Conservation (phyloP, 116 monocot species). For the Iris pallida region DNA sequence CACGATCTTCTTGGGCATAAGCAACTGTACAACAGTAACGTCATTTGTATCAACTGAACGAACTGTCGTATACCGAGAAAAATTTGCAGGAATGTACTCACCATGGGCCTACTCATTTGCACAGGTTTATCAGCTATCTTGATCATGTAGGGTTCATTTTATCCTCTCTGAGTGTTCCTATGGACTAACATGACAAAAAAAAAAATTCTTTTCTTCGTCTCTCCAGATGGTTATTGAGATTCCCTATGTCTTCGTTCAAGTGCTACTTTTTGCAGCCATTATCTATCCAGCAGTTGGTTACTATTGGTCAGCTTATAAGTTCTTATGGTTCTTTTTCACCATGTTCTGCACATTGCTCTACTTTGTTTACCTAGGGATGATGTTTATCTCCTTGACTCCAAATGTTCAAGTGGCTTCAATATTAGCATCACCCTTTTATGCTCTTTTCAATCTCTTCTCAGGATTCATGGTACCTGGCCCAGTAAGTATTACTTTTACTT, state of each 20-base stretch:
- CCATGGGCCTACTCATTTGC: conserved; percentile 66
- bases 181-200: background rate
- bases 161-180: background rate
- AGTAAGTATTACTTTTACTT: conserved; percentile 26
- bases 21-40: conserved; percentile 39
- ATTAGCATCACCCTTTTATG: conserved; percentile 34
- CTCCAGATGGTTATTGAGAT: conserved; percentile 53
- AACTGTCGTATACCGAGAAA: conserved; percentile 61
- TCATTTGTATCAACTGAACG: conserved; percentile 61
- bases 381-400: conserved; percentile 44
- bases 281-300: conserved; percentile 63
- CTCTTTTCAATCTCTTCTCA: conserved; percentile 38
- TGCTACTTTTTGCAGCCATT: conserved; percentile 25
- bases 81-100: conserved; percentile 83
- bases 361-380: conserved; percentile 61
- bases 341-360: conserved; percentile 47
- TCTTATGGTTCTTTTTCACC: conserved; percentile 48
- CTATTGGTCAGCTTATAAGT: conserved; percentile 38
- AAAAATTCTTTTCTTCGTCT: background rate
- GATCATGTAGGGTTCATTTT: too few relatives aligned
- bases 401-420: conserved; percentile 44
- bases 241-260: conserved; percentile 35
- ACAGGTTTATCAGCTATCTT: conserved; percentile 43
- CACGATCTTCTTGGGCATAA: conserved; percentile 42
- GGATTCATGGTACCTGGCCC: conserved; percentile 52